Percentiles rank a stretch among this genome's conserved stretches.
phyloP scores from a whole-genome alignment of 495 filamentous ascomycete species.

The Xylaria cubensis region DNA sequence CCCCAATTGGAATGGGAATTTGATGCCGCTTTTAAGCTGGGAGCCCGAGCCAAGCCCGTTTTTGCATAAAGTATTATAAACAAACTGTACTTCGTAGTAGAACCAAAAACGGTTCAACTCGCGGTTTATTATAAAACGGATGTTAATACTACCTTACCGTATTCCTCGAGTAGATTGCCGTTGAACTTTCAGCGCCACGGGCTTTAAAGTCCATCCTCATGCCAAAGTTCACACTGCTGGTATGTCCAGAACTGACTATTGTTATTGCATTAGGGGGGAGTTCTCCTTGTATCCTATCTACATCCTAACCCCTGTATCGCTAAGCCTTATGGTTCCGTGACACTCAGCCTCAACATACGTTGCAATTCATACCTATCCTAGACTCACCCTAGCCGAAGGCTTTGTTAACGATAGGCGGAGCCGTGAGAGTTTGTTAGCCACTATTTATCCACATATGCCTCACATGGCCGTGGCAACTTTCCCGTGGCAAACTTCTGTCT shows the following conservation, averaged over 20 bases:
- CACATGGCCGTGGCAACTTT: conserved; percentile 13
- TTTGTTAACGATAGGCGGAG: too few species aligned
- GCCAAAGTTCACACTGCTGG: background rate
- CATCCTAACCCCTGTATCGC: background rate
- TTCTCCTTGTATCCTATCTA: background rate
- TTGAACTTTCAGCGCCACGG: background rate
- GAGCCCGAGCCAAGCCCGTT: too few species aligned
- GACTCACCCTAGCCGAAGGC: too few species aligned
- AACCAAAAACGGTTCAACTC: background rate
- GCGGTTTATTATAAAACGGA: background rate
- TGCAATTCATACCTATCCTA: background rate
- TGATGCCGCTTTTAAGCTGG: too few species aligned
- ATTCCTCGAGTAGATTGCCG: background rate
- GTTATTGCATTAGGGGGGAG: background rate
- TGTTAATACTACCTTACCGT: background rate
- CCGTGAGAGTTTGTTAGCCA: background rate
- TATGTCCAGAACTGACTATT: background rate
- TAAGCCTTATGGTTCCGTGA: too few species aligned
- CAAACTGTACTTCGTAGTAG: too few species aligned
- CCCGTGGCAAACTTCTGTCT: conserved; percentile 3
- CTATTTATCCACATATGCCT: conserved; percentile 17
- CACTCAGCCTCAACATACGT: too few species aligned
- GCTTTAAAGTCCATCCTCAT: background rate
- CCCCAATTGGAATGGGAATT: too few species aligned
- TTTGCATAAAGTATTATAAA: too few species aligned